Percentiles rank a stretch among this genome's conserved stretches.
phyloP scores from a whole-genome alignment of 2,329 filamentous ascomycete genomes.

The Cercospora nicotianae region DNA sequence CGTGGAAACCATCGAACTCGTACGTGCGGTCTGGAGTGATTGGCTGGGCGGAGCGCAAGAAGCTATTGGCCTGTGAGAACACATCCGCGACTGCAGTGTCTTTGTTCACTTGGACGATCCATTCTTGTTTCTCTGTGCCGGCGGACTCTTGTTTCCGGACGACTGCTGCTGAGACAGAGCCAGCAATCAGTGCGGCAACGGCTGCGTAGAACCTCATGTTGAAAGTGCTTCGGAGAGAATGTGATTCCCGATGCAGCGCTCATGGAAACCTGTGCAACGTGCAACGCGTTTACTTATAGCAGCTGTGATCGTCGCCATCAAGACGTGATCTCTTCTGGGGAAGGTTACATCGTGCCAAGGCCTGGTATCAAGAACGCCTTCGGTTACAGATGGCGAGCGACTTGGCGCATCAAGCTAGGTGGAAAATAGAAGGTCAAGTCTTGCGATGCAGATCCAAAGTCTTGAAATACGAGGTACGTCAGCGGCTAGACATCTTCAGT shows the following conservation, averaged over 20 bases:
- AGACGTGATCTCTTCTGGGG: not conserved
- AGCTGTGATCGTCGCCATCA: not conserved
- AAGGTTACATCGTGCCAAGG: not conserved
- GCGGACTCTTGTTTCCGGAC: conserved; percentile 15
- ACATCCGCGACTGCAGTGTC: conserved; percentile 20
- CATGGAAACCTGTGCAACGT: not conserved
- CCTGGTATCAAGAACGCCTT: not conserved
- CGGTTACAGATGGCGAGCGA: conserved; percentile 1
- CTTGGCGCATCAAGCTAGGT: conserved; percentile 4
- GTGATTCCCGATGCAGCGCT: not conserved
- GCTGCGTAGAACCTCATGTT: conserved; percentile 20
- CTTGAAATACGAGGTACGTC: conserved; percentile 2
- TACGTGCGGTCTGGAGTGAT: conserved; percentile 36
- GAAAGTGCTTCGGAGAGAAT: not conserved
- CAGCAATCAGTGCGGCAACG: conserved; percentile 19
- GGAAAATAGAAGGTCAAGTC: conserved; percentile 3
- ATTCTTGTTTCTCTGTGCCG: conserved; percentile 20
- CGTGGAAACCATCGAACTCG: conserved; percentile 42
- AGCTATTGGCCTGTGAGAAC: conserved; percentile 12
- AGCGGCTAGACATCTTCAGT: not conserved
- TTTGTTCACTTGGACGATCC: conserved; percentile 26
- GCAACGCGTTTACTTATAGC: not conserved
- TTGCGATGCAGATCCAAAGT: not conserved
- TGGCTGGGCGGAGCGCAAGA: conserved; percentile 12
- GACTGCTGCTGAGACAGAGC: conserved; percentile 24